Evolutionary conservation across 768 basidiomycete species (phyloP), one percentile per base, ranked within the genome.

Genomic region (Hericium coralloides): DNA sequence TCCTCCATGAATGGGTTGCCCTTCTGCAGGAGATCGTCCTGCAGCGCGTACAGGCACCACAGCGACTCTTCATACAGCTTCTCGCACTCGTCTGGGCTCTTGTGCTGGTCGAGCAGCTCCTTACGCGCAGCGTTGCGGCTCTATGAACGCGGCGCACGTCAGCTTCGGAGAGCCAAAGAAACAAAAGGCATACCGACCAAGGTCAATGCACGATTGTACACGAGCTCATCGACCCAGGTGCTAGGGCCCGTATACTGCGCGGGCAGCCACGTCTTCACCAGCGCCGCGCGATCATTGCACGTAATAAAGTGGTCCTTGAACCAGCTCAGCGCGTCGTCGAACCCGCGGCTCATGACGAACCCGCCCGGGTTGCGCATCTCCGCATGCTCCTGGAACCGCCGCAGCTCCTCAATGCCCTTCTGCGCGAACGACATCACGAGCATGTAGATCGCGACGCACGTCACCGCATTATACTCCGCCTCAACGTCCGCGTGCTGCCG

Each of bases 281-380:
- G 70, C 49, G 91, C 85, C 17, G 92, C 91, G 41, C 95, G 89
- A 58, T 95, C 93, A 65, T 91, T 90, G 66, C 92, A 95, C 67
- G 95, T 94, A 65, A 94, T 83, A 69, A 97, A 99, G 60, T 93
- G 87, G 12, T 87, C 84, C 66, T 89, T 90, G 73, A 97, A 94
- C 95, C 94, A 99, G 53, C 82, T 72, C 38, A 91, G 73, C 6
- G 90, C 88, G 65, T 87, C 85, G 62, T 87, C 83, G 62, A 88
- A 93, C 23, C 89, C 86, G 67, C 89, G 80, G 73, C 85, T 89
- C 52, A 88, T 82, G 3, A 81, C 77, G 59, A 87, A 85, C 61
- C 86, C 81, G 4, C 83, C 89, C 0, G 89, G 85, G 67, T 86
- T 77, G 23, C 82, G 77, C 83, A 89, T 88, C 72, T 84, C 86